Evolutionary conservation across 75 land plant species (phyloP).

Genomic region (Cupressus sempervirens): DNA sequence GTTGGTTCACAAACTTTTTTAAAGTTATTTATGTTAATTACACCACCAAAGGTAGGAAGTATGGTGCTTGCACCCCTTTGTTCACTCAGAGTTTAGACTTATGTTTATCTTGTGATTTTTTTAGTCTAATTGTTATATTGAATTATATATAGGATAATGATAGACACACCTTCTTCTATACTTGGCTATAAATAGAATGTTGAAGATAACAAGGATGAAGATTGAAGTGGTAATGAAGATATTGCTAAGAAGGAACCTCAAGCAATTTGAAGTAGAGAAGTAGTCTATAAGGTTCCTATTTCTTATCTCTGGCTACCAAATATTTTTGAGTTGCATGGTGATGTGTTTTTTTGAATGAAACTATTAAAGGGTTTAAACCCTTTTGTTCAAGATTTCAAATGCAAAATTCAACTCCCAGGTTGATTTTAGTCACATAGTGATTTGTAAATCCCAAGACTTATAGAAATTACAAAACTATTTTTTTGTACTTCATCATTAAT

Average conservation of each 20-base stretch:
- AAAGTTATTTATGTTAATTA: no score
- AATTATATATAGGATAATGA: conserved; percentile 63
- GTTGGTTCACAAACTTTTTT: no score
- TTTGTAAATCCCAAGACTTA: no score
- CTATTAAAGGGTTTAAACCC: no score
- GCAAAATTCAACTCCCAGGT: no score
- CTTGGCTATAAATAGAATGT: conserved; percentile 80
- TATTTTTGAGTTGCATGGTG: neutral
- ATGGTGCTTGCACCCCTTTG: no score
- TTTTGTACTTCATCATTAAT: no score
- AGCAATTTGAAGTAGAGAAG: conserved; percentile 52
- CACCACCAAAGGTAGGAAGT: no score
- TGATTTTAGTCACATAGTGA: no score
- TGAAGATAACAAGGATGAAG: conserved; percentile 65
- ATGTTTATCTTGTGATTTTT: neutral
- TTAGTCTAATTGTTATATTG: neutral
- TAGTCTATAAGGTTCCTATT: conserved; percentile 68
- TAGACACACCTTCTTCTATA: conserved; percentile 71
- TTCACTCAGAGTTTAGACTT: neutral
- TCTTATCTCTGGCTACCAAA: neutral
- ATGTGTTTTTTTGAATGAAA: no score
- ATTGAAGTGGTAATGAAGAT: conserved; percentile 71
- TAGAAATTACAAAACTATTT: no score
- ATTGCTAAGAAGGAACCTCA: conserved; percentile 33
- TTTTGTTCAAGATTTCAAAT: no score